Conservation (phyloP, 352 stramenopile genomes). For the Phytophthora hibernalis region DNA sequence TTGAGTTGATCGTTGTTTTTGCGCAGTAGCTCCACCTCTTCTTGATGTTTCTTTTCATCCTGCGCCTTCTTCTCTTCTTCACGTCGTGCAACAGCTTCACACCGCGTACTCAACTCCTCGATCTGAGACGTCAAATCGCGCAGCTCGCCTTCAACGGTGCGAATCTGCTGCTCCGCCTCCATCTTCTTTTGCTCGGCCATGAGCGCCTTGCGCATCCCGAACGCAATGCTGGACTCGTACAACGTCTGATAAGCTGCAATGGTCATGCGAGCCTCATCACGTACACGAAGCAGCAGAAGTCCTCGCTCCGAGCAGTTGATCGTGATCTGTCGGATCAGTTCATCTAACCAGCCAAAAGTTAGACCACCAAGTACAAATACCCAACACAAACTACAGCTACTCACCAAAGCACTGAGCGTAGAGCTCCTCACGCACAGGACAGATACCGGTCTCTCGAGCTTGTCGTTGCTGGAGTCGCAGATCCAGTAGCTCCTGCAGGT, state of each 20-base stretch:
- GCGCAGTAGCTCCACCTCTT: conserved; percentile 87
- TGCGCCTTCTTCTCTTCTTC: conserved; percentile 70
- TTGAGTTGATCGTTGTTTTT: conserved; percentile 93
- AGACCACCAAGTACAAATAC: not conserved
- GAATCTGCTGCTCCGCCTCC: conserved; percentile 86
- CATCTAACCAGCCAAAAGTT: conserved; percentile 56
- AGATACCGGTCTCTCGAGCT: conserved; percentile 93
- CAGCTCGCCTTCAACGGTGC: conserved; percentile 77
- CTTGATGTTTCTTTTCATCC: conserved; percentile 88
- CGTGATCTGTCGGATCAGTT: conserved; percentile 93
- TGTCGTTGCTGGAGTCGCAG: conserved; percentile 91
- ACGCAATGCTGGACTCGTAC: conserved; percentile 93
- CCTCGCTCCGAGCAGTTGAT: conserved; percentile 94
- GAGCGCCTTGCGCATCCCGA: conserved; percentile 94
- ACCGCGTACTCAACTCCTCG: conserved; percentile 71
- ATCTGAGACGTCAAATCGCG: conserved; percentile 84
- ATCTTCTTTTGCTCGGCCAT: conserved; percentile 93
- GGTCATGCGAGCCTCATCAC: conserved; percentile 93
- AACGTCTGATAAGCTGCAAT: conserved; percentile 94
- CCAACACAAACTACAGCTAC: not conserved
- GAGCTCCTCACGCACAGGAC: conserved; percentile 91
- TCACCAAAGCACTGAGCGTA: conserved; percentile 93
- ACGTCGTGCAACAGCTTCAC: conserved; percentile 61
- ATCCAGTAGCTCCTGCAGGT: conserved; percentile 92
- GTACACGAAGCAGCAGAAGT: conserved; percentile 88